Percentiles rank a stretch among this genome's conserved stretches.
Evolutionary conservation across 768 basidiomycete species (phyloP).

Genomic region (Lanmaoa pseudosensibilis): DNA sequence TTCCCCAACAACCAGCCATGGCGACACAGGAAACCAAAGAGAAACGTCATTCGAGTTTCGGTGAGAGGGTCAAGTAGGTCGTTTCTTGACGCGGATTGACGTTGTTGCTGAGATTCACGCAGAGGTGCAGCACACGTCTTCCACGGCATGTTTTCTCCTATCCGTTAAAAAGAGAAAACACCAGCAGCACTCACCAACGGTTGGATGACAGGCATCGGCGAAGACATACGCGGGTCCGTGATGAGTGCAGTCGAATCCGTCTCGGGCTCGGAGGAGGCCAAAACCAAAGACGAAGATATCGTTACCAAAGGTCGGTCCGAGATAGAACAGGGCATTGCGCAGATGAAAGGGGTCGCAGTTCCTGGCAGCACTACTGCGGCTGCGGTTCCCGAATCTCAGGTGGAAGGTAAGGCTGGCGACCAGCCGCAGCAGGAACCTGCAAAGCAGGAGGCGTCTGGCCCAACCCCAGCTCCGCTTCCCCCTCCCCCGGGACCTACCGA

Average conservation of each 20-base stretch:
- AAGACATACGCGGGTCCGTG: conserved; percentile 44
- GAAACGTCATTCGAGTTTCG: conserved; percentile 8
- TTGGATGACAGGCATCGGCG: conserved; percentile 40
- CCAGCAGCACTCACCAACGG: conserved; percentile 2
- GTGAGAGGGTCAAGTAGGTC: conserved; percentile 15
- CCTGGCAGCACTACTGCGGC: background rate
- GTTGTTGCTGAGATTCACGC: background rate
- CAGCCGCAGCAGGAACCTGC: background rate
- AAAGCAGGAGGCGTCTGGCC: background rate
- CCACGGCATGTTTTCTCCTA: conserved; percentile 31
- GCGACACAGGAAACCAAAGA: background rate
- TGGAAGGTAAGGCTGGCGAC: background rate
- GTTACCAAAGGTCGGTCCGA: conserved; percentile 40
- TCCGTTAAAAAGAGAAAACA: background rate
- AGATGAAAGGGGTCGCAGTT: conserved; percentile 16
- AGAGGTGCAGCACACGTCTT: conserved; percentile 40
- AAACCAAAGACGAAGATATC: conserved; percentile 37
- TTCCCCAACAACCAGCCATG: background rate
- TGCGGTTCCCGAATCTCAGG: background rate
- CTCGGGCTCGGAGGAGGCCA: conserved; percentile 23
- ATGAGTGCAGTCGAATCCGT: conserved; percentile 41
- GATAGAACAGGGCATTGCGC: conserved; percentile 40
- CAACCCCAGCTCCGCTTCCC: background rate
- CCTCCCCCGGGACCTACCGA: background rate
- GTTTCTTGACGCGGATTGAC: too few species aligned